Conservation (phyloP, 495 filamentous ascomycete species). For the Xylaria cubensis region DNA sequence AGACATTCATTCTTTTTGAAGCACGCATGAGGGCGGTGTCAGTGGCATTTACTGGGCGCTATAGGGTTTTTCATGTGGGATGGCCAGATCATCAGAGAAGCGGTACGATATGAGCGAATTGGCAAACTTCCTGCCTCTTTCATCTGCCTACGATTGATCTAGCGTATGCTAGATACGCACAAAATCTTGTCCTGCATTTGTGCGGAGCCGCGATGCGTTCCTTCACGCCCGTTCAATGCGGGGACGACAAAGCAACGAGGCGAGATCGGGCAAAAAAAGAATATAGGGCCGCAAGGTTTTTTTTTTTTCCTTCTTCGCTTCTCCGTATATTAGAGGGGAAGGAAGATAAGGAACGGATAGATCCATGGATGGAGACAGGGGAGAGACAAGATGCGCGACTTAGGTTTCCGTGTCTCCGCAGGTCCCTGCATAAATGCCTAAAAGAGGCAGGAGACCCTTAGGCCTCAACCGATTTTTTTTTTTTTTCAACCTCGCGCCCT, state of each 20-base stretch:
- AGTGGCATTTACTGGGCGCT: conserved; percentile 15
- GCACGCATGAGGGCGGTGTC: not conserved
- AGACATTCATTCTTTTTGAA: not conserved
- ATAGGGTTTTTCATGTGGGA: not conserved
- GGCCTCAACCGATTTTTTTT: not conserved
- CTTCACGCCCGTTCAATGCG: conserved; percentile 1
- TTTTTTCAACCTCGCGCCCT: not conserved
- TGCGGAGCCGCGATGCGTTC: conserved; percentile 9
- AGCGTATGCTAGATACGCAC: not conserved
- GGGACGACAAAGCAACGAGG: not conserved
- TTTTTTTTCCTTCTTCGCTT: not conserved
- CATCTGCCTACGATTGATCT: not conserved
- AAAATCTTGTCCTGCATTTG: conserved; percentile 5
- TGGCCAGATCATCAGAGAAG: not conserved
- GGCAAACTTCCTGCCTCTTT: not conserved
- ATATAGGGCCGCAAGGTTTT: conserved; percentile 9
- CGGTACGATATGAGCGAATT: conserved; percentile 14
- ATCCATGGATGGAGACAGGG: not conserved
- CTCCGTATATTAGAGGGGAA: not conserved
- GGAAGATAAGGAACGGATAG: conserved; percentile 10
- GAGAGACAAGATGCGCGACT: not conserved
- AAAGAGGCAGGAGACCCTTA: conserved; percentile 9
- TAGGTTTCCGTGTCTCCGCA: not conserved
- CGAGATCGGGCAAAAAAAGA: not conserved
- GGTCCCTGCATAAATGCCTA: conserved; percentile 16